These are phyloP conservation scores for Hirsutella minnesotensis DNA, from an alignment of 2,329 filamentous ascomycete species.

Conservation along the genomic window DNA sequence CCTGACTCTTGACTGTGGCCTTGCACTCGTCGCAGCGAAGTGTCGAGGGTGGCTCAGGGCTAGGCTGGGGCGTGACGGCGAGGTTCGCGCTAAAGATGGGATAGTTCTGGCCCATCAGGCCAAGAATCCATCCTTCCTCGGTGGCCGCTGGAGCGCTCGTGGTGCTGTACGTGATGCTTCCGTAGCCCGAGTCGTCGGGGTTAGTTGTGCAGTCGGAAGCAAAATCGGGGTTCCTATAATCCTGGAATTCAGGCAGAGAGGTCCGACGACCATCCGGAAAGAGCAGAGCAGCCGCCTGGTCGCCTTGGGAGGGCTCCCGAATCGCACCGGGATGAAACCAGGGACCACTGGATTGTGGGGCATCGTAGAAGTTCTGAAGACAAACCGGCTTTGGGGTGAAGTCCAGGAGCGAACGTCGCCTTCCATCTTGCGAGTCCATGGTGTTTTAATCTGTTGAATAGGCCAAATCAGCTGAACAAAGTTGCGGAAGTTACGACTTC, in stretches of 20 bases:
- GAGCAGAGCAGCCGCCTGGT: constrained; percentile 15
- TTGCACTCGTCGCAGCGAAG: constrained; percentile 28
- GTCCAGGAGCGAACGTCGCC: too few species aligned
- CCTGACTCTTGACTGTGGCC: constrained; percentile 34
- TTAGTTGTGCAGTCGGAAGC: constrained; percentile 28
- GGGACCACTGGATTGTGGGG: constrained; percentile 24
- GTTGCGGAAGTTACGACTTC: too few species aligned
- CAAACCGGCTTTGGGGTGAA: constrained; percentile 8
- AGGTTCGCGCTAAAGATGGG: constrained; percentile 5
- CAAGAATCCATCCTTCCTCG: too few species aligned
- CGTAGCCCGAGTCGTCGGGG: constrained; percentile 35
- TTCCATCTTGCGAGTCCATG: constrained; percentile 4
- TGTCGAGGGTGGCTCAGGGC: neutral
- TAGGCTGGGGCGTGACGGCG: neutral
- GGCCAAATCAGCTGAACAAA: too few species aligned
- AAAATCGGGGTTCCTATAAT: constrained; percentile 14
- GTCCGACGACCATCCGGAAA: neutral
- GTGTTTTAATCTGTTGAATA: neutral
- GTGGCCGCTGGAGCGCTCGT: constrained; percentile 30
- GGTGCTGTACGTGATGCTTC: constrained; percentile 29
- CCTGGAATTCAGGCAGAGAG: constrained; percentile 6
- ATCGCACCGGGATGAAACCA: constrained; percentile 27
- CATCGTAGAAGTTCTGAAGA: constrained; percentile 23
- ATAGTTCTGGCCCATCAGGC: constrained; percentile 21
- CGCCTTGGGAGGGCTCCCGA: constrained; percentile 7